Evolutionary conservation across 257 asterid species (phyloP).

Genomic region (Anisodus acutangulus): DNA sequence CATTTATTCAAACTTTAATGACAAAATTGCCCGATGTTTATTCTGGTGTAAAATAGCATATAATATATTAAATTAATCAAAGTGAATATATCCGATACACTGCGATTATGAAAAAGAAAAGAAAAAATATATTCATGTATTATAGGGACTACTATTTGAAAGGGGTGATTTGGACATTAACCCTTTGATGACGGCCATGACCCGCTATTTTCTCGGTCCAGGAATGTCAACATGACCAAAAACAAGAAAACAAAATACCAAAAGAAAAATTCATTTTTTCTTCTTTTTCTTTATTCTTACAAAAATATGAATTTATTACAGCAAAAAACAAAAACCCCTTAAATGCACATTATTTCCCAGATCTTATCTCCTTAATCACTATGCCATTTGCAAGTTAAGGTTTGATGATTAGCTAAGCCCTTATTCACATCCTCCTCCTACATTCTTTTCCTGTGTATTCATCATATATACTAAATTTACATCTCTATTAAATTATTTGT

Average conservation of each 20-base stretch:
- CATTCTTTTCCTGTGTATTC: conserved; percentile 20
- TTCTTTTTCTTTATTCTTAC: background rate
- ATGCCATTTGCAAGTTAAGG: background rate
- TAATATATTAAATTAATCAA: no score
- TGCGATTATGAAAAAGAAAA: background rate
- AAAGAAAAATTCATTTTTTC: background rate
- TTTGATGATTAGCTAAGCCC: background rate
- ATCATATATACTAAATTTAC: background rate
- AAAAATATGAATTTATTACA: background rate
- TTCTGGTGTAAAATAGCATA: no score
- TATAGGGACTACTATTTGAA: background rate
- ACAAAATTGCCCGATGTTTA: no score
- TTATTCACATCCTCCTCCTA: conserved; percentile 26
- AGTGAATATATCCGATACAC: background rate
- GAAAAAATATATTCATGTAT: background rate
- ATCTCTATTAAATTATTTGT: background rate
- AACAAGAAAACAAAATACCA: background rate
- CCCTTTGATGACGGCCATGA: background rate
- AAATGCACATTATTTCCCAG: conserved; percentile 6
- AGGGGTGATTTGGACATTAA: conserved; percentile 24
- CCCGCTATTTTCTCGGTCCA: conserved; percentile 17
- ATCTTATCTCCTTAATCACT: conserved; percentile 1
- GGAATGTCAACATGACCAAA: background rate
- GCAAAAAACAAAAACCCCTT: background rate
- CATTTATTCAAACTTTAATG: no score